Conservation (phyloP, 768 basidiomycete genomes). For the Rhodotorula graminis region DNA sequence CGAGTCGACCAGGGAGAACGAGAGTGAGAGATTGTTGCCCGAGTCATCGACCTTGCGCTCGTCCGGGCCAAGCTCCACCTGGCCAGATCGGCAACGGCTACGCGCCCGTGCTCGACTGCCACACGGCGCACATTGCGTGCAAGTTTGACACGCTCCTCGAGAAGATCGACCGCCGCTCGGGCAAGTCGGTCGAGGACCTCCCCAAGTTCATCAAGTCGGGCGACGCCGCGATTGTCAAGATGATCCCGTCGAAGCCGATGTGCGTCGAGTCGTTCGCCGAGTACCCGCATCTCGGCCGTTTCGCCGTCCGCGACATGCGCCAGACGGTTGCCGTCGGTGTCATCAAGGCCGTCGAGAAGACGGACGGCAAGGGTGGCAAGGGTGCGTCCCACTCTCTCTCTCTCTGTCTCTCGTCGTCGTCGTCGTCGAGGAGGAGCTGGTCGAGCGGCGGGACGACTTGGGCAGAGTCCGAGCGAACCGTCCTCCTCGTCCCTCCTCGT, state of each 20-base stretch:
- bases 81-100: slow-evolving; percentile 99
- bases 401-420: background rate
- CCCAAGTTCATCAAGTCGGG: slow-evolving; percentile 99
- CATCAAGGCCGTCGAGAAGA: slow-evolving; percentile 96
- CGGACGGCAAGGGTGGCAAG: slow-evolving; percentile 60
- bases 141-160: slow-evolving; percentile 97
- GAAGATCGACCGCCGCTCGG: slow-evolving; percentile 98
- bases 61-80: no score
- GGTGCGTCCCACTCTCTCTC: background rate
- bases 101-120: slow-evolving; percentile 98
- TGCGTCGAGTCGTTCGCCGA: slow-evolving; percentile 42
- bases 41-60: no score
- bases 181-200: slow-evolving; percentile 76
- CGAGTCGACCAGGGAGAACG: no score
- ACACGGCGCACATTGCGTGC: slow-evolving; percentile 88
- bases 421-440: no score
- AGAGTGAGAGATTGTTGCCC: no score
- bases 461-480: background rate
- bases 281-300: slow-evolving; percentile 98
- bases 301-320: slow-evolving; percentile 99
- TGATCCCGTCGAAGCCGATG: slow-evolving; percentile 45
- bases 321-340: slow-evolving; percentile 72
- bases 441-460: background rate
- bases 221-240: slow-evolving; percentile 96
- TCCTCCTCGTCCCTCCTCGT: background rate